Conservation (phyloP, 345 rosid genomes). For the Ceriops decandra region DNA sequence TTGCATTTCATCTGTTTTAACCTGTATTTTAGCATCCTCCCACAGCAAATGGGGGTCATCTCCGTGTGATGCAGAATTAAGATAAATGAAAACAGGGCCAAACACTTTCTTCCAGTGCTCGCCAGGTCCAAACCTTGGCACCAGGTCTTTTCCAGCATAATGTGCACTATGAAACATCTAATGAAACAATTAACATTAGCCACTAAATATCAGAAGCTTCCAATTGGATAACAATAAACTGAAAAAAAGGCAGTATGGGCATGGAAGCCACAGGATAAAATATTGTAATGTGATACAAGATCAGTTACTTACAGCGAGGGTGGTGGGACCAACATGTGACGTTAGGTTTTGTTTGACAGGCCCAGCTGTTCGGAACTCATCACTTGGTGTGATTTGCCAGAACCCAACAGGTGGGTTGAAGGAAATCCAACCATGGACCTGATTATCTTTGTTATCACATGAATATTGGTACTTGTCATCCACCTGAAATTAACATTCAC, state of each 20-base stretch:
- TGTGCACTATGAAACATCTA: conserved; percentile 70
- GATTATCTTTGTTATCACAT: conserved; percentile 17
- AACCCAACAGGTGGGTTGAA: conserved; percentile 22
- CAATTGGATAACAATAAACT: not conserved
- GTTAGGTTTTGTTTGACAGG: conserved; percentile 27
- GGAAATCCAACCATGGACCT: conserved; percentile 26
- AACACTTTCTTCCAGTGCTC: conserved; percentile 93
- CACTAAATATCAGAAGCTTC: conserved; percentile 10
- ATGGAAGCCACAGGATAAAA: conserved; percentile 8
- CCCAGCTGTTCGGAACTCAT: conserved; percentile 27
- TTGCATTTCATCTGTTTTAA: not conserved
- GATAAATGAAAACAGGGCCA: conserved; percentile 84
- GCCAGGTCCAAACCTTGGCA: conserved; percentile 52
- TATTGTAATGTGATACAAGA: not conserved
- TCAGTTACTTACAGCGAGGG: conserved; percentile 23
- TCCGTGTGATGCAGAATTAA: conserved; percentile 60
- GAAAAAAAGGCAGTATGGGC: not conserved
- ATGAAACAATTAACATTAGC: conserved; percentile 16
- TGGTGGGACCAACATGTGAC: conserved; percentile 29
- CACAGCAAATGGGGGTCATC: conserved; percentile 70
- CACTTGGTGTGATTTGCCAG: conserved; percentile 30
- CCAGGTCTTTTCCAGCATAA: conserved; percentile 79
- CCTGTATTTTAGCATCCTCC: conserved; percentile 94
- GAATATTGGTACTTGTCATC: conserved; percentile 31
- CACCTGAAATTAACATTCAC: conserved; percentile 11